Conservation (phyloP, 306 rosid genomes). For the Neltuma alba region DNA sequence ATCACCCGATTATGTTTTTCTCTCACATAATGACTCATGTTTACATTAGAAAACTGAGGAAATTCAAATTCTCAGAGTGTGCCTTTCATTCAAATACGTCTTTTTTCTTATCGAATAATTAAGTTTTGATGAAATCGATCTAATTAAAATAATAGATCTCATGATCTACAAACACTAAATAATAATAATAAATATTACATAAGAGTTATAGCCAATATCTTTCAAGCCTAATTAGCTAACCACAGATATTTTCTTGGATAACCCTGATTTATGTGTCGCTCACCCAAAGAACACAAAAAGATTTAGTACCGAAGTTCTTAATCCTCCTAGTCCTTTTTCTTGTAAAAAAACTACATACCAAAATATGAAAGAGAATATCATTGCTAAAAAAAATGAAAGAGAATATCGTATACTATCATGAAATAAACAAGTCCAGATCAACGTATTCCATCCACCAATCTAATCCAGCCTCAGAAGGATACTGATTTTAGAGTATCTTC, state of each 20-base stretch:
- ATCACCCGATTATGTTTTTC: not conserved
- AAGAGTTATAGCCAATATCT: not conserved
- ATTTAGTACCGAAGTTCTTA: not conserved
- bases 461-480: constrained; percentile 21
- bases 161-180: not conserved
- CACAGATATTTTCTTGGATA: constrained; percentile 1
- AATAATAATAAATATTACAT: not conserved
- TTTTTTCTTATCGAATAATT: not conserved
- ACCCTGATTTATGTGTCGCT: constrained; percentile 6
- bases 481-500: constrained; percentile 13
- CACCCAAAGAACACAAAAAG: constrained; percentile 1
- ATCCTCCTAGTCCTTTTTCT: not conserved
- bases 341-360: not conserved
- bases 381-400: too few species aligned
- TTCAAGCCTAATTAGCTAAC: not conserved
- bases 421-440: not conserved
- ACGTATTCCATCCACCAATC: constrained; percentile 21
- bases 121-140: not conserved
- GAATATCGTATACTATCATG: not conserved
- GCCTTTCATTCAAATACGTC: not conserved
- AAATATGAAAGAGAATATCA: constrained; percentile 8
- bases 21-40: not conserved
- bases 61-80: not conserved
- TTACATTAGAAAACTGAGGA: not conserved
- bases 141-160: not conserved